Base-by-base conservation (phyloP, 768 basidiomycete species). In the Amanita muscaria region DNA sequence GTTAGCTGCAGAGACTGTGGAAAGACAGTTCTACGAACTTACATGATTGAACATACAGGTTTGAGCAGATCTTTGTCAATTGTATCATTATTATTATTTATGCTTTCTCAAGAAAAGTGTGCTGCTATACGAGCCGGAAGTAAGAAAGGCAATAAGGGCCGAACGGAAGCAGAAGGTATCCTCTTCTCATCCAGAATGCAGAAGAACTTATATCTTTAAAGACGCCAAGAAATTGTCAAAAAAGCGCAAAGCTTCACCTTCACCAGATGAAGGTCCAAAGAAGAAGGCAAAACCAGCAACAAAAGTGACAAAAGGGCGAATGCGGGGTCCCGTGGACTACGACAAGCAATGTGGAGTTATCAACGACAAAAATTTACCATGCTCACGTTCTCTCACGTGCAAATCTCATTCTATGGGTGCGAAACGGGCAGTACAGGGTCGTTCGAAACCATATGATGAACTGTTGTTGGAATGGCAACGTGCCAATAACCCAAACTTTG, bases 381-480 rank as follows among this genome's bases (percentile, higher is more conserved):
- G 94, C 59, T 90, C 91, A 10, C 87, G 94, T 21, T 91, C 91
- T 5, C 74, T 99, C 29, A 97, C 94, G 0, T 99, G 94, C 70
- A 99, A 99, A 64, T 90, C 94, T 4, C 94, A 99, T 59, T 85
- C 89, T 2, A 94, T 99, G 83, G 90, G 90, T 11, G 87, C 90
- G 9, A 99, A 99, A 63, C 85, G 94, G 14, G 79, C 86, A 7
- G 93, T 99, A 1, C 74, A 77, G 49, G 89, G 89, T 25, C 88
- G 94, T 3, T 86, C 88, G 1, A 75, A 83, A 42, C 61, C 66
- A 5, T 98, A 90, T 57, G 92, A 96, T 56, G 83, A 83, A 33
- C 75, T 99, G 3, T 73, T 93, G 14, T 72, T 89, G 19, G 93
- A 97, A 42, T 98, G 90, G 90, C 84, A 90, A 55, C 80, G 87